Evolutionary conservation across 78 protist genomes (phyloP).

Genomic region (Paratrimastix pyriformis): DNA sequence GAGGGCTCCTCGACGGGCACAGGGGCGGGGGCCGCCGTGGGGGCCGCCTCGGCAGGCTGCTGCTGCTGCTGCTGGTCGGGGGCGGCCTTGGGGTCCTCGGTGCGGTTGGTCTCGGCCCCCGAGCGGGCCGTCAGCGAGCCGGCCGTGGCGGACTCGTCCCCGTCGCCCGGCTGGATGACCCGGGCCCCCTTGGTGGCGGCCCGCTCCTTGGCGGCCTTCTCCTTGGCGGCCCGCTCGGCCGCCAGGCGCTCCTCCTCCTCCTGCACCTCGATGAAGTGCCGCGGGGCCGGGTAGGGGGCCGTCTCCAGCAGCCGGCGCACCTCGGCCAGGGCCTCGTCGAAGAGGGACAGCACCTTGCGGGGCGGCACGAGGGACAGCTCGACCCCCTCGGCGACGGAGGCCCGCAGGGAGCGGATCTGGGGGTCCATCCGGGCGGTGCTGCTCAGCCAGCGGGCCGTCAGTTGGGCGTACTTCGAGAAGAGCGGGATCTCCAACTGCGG

Average conservation of each 20-base stretch:
- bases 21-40: not conserved
- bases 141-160: too few relatives aligned
- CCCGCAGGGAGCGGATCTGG: not conserved
- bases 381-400: not conserved
- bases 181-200: not conserved
- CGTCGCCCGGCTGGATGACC: not conserved
- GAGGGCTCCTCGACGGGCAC: not conserved
- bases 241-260: not conserved
- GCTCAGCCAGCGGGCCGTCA: not conserved
- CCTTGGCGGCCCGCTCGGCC: not conserved
- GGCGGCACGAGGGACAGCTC: constrained; percentile 2
- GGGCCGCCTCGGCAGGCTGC: not conserved
- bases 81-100: too few relatives aligned
- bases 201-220: not conserved
- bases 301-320: not conserved
- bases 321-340: not conserved
- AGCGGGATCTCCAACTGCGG: not conserved
- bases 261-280: not conserved
- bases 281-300: not conserved
- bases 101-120: too few relatives aligned
- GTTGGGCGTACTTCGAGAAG: not conserved
- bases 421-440: not conserved
- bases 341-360: not conserved
- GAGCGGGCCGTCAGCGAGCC: too few relatives aligned
- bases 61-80: too few relatives aligned